Conservation (phyloP, 108 stramenopile species). For the Skeletonema potamos region DNA sequence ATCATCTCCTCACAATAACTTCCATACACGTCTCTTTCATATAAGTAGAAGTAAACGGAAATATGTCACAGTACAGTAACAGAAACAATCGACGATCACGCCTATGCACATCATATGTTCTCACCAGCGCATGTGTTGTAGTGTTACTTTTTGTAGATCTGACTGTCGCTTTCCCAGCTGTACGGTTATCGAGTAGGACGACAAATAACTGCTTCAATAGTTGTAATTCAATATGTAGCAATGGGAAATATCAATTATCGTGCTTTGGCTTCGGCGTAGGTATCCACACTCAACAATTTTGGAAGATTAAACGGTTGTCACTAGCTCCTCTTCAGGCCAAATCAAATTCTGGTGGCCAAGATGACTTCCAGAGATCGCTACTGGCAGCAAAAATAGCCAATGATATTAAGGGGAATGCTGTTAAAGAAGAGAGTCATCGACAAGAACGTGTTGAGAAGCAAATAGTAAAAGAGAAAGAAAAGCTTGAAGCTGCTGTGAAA, state of each 20-base stretch:
- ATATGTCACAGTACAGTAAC: neutral
- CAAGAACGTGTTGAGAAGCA: slow-evolving; percentile 26
- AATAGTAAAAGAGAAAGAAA: slow-evolving; percentile 41
- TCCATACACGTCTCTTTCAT: neutral
- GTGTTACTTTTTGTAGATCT: neutral
- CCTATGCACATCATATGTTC: neutral
- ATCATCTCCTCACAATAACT: neutral
- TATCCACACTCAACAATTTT: neutral
- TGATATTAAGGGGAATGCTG: slow-evolving; percentile 14
- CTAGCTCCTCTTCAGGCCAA: neutral
- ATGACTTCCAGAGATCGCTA: slow-evolving; percentile 15
- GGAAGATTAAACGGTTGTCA: neutral
- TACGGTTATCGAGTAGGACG: neutral
- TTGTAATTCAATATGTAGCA: neutral
- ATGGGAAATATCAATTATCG: neutral
- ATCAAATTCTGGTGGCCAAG: neutral
- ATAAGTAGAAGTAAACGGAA: neutral
- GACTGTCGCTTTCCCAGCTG: neutral
- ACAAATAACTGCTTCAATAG: neutral
- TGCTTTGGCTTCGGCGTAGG: neutral
- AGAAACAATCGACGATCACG: neutral
- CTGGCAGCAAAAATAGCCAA: slow-evolving; percentile 25
- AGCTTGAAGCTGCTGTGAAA: slow-evolving; percentile 41
- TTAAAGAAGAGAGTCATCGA: slow-evolving; percentile 9
- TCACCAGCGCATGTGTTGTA: neutral